Evolutionary conservation across 176 grass and related monocot genomes (phyloP), one percentile per base, ranked within the genome.

Genomic region (Dactylis glomerata): DNA sequence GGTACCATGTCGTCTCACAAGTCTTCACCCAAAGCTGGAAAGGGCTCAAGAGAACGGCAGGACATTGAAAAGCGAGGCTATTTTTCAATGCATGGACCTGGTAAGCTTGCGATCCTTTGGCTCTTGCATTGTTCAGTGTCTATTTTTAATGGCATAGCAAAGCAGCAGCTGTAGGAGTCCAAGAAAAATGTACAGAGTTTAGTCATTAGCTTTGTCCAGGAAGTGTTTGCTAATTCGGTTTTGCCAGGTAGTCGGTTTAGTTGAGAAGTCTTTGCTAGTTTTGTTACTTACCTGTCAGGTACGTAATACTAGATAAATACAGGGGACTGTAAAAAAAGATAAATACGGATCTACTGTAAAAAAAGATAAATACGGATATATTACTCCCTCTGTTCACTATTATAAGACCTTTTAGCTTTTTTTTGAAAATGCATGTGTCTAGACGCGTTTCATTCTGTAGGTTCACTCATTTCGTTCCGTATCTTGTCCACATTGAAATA

Each of bases 31-130:
- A 97, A 77, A 81, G 81, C 72, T 38, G 91, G 79, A 78, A 86
- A 87, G 86, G 83, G 85, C 49, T 88, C 86, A 59, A 91, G 77
- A 84, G 96, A 96, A 82, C 81, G 89, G 10, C 82, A 92, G 38
- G 96, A 95, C 88, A 81, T 63, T 68, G 93, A 95, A 76, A 95
- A 91, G 63, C 90, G 89, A 87, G 89, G 89, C 57, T 81, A 80
- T 26, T 83, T 86, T 87, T 45, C 84, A 54, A 79, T 72, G 55
- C 78, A 86, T 85, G 84, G 76, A 78, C 82, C 90, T 86, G 93
- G 90, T 92, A 95, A 75, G 76, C 45, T 64, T 8, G 8, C 71
- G 77, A 34, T 61, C 22, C 2, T 77, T 79, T 85, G 65, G n/a
- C 40, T 86, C 37, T 73, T 40, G 55, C 75, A 71, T 57, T 44